phyloP scores from a whole-genome alignment of 2,329 filamentous ascomycete genomes.

The Nemania sp. region DNA sequence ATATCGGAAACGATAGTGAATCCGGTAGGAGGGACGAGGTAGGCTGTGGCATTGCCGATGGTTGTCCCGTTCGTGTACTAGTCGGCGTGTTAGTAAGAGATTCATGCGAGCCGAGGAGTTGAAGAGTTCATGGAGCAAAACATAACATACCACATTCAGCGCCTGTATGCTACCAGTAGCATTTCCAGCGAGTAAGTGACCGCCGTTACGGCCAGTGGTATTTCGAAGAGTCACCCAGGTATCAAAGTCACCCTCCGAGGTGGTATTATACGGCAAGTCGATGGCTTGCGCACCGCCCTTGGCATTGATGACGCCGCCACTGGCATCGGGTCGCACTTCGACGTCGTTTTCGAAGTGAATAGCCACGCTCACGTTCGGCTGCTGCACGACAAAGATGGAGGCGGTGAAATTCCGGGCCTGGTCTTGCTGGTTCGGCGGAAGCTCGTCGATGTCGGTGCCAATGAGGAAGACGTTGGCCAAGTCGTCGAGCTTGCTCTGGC shows the following conservation, averaged over 20 bases:
- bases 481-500: conserved; percentile 64
- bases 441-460: conserved; percentile 61
- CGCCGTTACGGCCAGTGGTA: conserved; percentile 52
- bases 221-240: conserved; percentile 67
- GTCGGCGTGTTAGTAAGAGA: background rate
- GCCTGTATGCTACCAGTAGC: conserved; percentile 66
- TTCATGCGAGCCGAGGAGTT: background rate
- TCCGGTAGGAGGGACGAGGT: conserved; percentile 71
- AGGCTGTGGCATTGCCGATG: conserved; percentile 74
- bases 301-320: conserved; percentile 55
- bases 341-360: conserved; percentile 58
- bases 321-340: conserved; percentile 54
- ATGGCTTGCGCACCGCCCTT: conserved; percentile 65
- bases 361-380: conserved; percentile 64
- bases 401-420: conserved; percentile 75
- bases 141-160: conserved; percentile 55
- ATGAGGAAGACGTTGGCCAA: conserved; percentile 73
- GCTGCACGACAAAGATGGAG: conserved; percentile 76
- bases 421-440: conserved; percentile 61
- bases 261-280: conserved; percentile 67
- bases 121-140: too few relatives aligned
- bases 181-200: conserved; percentile 63
- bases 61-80: conserved; percentile 63
- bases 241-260: conserved; percentile 71
- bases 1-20: conserved; percentile 77